These are phyloP conservation scores for Ascochyta lentis DNA, from an alignment of 2,329 filamentous ascomycete genomes.

Conservation along the genomic window DNA sequence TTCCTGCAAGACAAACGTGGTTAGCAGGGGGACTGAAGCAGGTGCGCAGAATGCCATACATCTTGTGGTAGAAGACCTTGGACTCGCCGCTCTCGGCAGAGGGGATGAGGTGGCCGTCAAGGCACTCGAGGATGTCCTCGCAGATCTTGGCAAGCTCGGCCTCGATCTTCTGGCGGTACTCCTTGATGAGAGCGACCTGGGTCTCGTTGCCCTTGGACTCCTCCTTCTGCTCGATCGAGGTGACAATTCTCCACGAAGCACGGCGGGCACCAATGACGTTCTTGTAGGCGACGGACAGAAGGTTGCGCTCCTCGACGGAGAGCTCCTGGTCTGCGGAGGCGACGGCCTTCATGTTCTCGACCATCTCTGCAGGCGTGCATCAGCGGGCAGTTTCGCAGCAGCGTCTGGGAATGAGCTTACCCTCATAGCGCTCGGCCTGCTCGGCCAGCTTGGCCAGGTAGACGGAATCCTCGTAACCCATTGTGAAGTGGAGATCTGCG, in stretches of 20 bases:
- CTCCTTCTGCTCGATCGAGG: constrained; percentile 99
- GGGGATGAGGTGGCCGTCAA: constrained; percentile 92
- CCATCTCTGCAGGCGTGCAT: constrained; percentile 76
- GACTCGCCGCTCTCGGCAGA: constrained; percentile 95
- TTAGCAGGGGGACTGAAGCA: constrained; percentile 21
- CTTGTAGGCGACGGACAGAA: constrained; percentile 98
- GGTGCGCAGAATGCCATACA: constrained; percentile 62
- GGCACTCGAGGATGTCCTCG: constrained; percentile 93
- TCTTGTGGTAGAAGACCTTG: constrained; percentile 99
- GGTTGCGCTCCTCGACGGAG: constrained; percentile 92
- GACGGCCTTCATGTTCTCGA: constrained; percentile 99
- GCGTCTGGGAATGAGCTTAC: constrained; percentile 57
- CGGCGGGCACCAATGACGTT: constrained; percentile 97
- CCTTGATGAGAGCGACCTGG: constrained; percentile 91
- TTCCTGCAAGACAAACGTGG: constrained; percentile 68
- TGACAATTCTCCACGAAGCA: constrained; percentile 98
- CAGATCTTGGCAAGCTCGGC: constrained; percentile 95
- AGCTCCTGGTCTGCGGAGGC: constrained; percentile 76
- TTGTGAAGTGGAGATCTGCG: constrained; percentile 62
- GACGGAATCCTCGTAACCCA: constrained; percentile 99
- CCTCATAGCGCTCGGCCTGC: constrained; percentile 99
- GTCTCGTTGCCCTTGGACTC: constrained; percentile 97
- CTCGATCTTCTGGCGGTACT: constrained; percentile 99
- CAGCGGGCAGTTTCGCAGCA: constrained; percentile 19
- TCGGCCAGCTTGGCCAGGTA: constrained; percentile 99